Evolutionary conservation across 2,329 filamentous ascomycete genomes (phyloP).

Genomic region (Torrubiella hemipterigena): DNA sequence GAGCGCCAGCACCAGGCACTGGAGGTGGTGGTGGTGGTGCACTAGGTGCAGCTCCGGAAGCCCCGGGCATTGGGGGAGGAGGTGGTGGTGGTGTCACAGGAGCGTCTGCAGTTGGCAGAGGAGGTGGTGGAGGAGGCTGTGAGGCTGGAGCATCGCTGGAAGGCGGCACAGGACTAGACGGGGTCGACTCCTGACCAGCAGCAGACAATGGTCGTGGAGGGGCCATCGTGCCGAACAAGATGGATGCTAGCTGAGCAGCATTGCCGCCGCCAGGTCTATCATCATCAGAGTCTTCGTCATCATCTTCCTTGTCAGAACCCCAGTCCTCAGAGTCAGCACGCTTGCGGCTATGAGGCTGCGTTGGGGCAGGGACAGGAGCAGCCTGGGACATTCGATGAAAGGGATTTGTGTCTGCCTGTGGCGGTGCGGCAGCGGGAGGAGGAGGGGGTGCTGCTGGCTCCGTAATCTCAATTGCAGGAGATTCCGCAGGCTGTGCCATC

Average conservation of each 20-base stretch:
- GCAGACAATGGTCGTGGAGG: slow-evolving; percentile 81
- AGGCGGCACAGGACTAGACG: slow-evolving; percentile 23
- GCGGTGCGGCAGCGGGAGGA: slow-evolving; percentile 22
- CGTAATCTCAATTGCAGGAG: slow-evolving; percentile 30
- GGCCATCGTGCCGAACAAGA: slow-evolving; percentile 93
- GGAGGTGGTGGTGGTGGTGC: slow-evolving; percentile 19
- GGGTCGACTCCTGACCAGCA: slow-evolving; percentile 54
- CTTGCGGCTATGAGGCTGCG: slow-evolving; percentile 40
- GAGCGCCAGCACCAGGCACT: slow-evolving; percentile 20
- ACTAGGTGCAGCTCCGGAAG: slow-evolving; percentile 12
- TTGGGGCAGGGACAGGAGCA: slow-evolving; percentile 29
- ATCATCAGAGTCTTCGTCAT: slow-evolving; percentile 61
- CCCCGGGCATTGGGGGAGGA: slow-evolving; percentile 16
- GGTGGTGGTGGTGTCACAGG: slow-evolving; percentile 19
- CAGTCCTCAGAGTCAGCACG: slow-evolving; percentile 57
- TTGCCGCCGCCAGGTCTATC: slow-evolving; percentile 68
- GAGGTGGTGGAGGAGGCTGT: slow-evolving; percentile 23
- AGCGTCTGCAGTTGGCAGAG: slow-evolving; percentile 16
- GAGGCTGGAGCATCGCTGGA: slow-evolving; percentile 27
- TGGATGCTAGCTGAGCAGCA: slow-evolving; percentile 85
- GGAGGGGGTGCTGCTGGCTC: slow-evolving; percentile 23
- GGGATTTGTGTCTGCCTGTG: slow-evolving; percentile 63
- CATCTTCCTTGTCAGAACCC: slow-evolving; percentile 59
- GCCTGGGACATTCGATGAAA: slow-evolving; percentile 80
- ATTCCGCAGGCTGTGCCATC: slow-evolving; percentile 55